phyloP scores from a whole-genome alignment of 371 early-diverging fungal species.

The Mucor saturninus region DNA sequence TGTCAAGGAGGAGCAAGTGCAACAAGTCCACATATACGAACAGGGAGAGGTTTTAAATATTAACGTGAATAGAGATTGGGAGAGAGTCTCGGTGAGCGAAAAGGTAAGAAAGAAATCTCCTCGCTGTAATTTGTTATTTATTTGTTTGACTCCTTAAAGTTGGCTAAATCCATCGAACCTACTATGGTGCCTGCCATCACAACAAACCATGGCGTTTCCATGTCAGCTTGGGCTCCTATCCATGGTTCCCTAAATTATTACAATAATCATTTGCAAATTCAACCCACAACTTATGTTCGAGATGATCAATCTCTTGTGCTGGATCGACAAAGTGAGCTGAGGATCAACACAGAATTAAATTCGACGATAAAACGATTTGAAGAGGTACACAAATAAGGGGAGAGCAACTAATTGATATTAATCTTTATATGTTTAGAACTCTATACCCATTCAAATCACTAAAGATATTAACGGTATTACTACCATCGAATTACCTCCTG shows the following conservation, averaged over 20 bases:
- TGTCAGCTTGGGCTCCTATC: conserved; percentile 34
- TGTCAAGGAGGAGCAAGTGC: conserved; percentile 23
- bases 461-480: conserved; percentile 25
- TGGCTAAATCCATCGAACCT: conserved; percentile 29
- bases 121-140: not conserved
- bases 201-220: conserved; percentile 5
- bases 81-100: conserved; percentile 37
- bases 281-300: conserved; percentile 16
- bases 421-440: conserved; percentile 11
- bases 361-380: conserved; percentile 30
- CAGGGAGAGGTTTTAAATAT: conserved; percentile 35
- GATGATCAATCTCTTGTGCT: conserved; percentile 22
- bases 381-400: conserved; percentile 23
- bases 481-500: conserved; percentile 23
- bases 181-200: conserved; percentile 13
- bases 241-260: conserved; percentile 29
- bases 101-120: conserved; percentile 25
- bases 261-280: conserved; percentile 30
- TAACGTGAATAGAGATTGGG: conserved; percentile 40
- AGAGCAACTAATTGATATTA: not conserved
- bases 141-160: conserved; percentile 5
- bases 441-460: conserved; percentile 22
- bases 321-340: conserved; percentile 16
- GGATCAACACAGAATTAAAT: conserved; percentile 24
- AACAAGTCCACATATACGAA: conserved; percentile 28